Evolutionary conservation across 176 grass and related monocot genomes (phyloP).

Genomic region (Triticum turgidum): DNA sequence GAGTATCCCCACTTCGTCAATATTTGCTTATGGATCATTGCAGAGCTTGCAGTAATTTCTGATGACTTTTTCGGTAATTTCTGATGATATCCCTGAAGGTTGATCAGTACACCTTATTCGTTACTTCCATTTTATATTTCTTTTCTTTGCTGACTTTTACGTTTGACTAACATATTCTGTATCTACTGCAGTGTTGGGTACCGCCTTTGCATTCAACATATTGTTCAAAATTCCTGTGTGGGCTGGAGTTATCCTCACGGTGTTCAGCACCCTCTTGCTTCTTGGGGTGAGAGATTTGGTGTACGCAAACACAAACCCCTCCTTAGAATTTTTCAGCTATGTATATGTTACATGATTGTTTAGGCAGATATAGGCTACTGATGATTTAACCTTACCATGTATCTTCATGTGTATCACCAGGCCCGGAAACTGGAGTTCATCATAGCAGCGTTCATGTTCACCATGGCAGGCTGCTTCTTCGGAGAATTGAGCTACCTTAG

Average conservation of each 20-base stretch:
- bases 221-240: slow-evolving; percentile 77
- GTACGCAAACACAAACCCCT: slow-evolving; percentile 10
- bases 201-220: slow-evolving; percentile 85
- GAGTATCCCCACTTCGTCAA: slow-evolving; percentile 63
- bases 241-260: slow-evolving; percentile 75
- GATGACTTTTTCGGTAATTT: slow-evolving; percentile 32
- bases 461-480: slow-evolving; percentile 86
- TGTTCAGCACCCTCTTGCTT: slow-evolving; percentile 60
- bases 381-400: not conserved
- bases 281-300: slow-evolving; percentile 73
- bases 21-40: slow-evolving; percentile 56
- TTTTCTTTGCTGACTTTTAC: not conserved
- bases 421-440: slow-evolving; percentile 69
- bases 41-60: slow-evolving; percentile 79
- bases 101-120: not conserved
- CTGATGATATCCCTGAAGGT: slow-evolving; percentile 77
- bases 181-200: slow-evolving; percentile 45
- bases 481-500: slow-evolving; percentile 78
- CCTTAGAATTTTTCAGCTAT: not conserved
- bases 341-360: too few relatives aligned
- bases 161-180: slow-evolving; percentile 2
- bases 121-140: not conserved
- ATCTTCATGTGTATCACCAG: slow-evolving; percentile 24
- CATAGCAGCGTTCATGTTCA: slow-evolving; percentile 58
- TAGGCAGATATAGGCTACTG: too few relatives aligned